These are phyloP conservation scores for Pseudogymnoascus sp. DNA, from an alignment of 2,329 filamentous ascomycete species.

Conservation along the genomic window DNA sequence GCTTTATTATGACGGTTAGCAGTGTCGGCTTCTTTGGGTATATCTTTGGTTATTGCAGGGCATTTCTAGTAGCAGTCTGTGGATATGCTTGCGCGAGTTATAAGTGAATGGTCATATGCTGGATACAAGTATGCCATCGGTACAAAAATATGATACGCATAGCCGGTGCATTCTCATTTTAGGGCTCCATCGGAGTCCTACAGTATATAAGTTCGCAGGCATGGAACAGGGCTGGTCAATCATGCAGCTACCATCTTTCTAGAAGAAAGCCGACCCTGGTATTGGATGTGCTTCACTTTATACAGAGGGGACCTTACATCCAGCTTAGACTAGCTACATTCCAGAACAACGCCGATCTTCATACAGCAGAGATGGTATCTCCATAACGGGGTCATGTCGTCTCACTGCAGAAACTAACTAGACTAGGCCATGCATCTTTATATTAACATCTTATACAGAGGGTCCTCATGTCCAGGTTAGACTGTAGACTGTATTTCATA, in stretches of 20 bases:
- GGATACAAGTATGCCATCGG: background rate
- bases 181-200: no score
- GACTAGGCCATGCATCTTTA: no score
- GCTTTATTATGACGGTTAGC: background rate
- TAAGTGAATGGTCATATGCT: background rate
- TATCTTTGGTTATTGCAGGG: background rate
- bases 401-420: no score
- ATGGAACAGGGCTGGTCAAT: background rate
- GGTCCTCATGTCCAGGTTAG: no score
- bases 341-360: no score
- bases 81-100: background rate
- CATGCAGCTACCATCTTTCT: background rate
- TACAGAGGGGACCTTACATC: background rate
- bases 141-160: background rate
- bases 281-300: background rate
- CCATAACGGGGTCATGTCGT: no score
- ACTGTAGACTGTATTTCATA: no score
- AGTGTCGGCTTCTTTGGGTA: background rate
- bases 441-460: no score
- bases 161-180: no score
- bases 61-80: background rate
- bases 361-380: no score
- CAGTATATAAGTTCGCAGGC: background rate
- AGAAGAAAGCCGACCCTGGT: no score
- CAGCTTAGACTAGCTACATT: background rate